Conservation (phyloP, 805 yeast species). For the Cyberlindnera veronae region DNA sequence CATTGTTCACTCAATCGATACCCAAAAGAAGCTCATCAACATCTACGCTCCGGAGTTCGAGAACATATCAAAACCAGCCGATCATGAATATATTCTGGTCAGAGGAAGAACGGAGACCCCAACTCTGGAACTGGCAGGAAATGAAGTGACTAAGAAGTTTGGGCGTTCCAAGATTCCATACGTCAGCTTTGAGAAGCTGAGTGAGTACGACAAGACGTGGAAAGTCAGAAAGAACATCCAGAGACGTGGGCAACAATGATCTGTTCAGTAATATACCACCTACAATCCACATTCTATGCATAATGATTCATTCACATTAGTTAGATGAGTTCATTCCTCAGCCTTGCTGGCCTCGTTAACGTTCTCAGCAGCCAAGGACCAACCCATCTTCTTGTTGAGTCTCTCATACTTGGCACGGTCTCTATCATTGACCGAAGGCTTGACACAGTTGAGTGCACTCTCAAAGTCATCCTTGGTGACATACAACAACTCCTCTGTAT, state of each 20-base stretch:
- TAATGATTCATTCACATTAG: not conserved
- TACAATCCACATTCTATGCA: conserved; percentile 9
- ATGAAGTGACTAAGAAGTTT: conserved; percentile 15
- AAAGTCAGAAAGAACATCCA: conserved; percentile 53
- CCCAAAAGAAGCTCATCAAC: conserved; percentile 38
- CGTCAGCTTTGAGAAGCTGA: conserved; percentile 35
- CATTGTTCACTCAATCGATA: conserved; percentile 64
- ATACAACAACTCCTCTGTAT: conserved; percentile 39
- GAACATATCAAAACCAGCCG: conserved; percentile 15
- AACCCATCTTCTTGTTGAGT: conserved; percentile 70
- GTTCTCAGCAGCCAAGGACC: conserved; percentile 46
- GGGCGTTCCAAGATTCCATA: conserved; percentile 38
- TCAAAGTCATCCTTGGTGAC: conserved; percentile 69
- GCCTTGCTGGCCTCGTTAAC: conserved; percentile 12
- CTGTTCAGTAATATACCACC: not conserved
- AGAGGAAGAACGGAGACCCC: conserved; percentile 71
- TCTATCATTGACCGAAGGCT: conserved; percentile 86
- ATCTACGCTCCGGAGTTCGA: conserved; percentile 48
- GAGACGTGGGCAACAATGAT: conserved; percentile 39
- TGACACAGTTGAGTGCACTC: conserved; percentile 66
- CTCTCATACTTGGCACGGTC: conserved; percentile 77
- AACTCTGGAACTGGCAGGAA: conserved; percentile 42
- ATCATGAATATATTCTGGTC: conserved; percentile 38
- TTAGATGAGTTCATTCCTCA: conserved; percentile 7
- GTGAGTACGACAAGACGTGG: conserved; percentile 53